Conservation (phyloP, 1,284 basidiomycete genomes). For the Fistulina hepatica region DNA sequence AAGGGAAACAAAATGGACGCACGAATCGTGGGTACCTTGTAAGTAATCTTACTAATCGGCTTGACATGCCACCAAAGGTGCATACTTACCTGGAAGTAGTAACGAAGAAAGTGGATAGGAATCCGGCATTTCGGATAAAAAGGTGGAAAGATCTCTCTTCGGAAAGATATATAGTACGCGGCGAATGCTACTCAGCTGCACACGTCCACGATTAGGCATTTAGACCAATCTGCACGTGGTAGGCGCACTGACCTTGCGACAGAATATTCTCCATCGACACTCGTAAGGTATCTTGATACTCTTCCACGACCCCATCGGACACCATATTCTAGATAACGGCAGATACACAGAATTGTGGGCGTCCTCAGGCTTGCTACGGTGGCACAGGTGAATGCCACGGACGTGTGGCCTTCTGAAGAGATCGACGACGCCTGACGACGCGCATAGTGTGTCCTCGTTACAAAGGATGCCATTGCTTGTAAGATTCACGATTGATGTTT, state of each 20-base stretch:
- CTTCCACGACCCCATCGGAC: constrained; percentile 32
- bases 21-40: constrained; percentile 72
- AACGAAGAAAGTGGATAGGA: constrained; percentile 55
- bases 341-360: constrained; percentile 14
- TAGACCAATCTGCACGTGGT: not conserved
- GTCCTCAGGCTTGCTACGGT: constrained; percentile 18
- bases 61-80: constrained; percentile 15
- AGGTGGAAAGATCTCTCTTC: constrained; percentile 44
- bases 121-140: constrained; percentile 60
- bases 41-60: constrained; percentile 6
- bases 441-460: constrained; percentile 10
- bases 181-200: constrained; percentile 29
- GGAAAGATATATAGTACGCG: constrained; percentile 44
- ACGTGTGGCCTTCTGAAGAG: too few relatives aligned
- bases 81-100: constrained; percentile 54
- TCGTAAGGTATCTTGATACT: constrained; percentile 28
- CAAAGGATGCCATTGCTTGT: constrained; percentile 28
- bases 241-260: constrained; percentile 33
- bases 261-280: constrained; percentile 49
- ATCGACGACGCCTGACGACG: constrained; percentile 16
- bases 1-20: constrained; percentile 18
- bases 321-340: constrained; percentile 7
- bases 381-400: too few relatives aligned
- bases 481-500: constrained; percentile 35
- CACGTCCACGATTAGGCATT: constrained; percentile 2